Percentiles rank a stretch among this genome's conserved stretches.
These are phyloP conservation scores for Priceomyces haplophilus DNA, from an alignment of 805 yeast species.

Conservation along the genomic window DNA sequence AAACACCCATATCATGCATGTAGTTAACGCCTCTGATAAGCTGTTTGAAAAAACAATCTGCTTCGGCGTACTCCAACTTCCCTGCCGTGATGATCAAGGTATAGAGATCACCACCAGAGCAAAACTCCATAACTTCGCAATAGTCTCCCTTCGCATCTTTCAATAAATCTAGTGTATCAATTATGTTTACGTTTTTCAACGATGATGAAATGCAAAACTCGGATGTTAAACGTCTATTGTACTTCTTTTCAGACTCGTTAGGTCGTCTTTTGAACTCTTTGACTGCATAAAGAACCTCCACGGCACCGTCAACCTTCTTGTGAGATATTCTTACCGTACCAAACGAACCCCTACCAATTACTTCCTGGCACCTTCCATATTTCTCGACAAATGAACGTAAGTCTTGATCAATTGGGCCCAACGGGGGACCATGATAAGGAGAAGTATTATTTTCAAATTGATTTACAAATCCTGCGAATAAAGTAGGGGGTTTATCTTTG, in stretches of 20 bases:
- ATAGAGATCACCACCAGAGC: slow-evolving; percentile 79
- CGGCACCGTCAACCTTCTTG: slow-evolving; percentile 45
- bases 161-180: slow-evolving; percentile 70
- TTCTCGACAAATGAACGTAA: slow-evolving; percentile 71
- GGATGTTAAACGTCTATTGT: slow-evolving; percentile 68
- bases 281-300: slow-evolving; percentile 72
- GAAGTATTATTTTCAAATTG: slow-evolving; percentile 45
- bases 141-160: slow-evolving; percentile 81
- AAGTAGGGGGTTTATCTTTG: slow-evolving; percentile 56
- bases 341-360: slow-evolving; percentile 89
- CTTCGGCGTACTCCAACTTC: slow-evolving; percentile 76
- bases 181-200: slow-evolving; percentile 73
- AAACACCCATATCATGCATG: slow-evolving; percentile 88
- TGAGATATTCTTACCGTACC: slow-evolving; percentile 92
- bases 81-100: slow-evolving; percentile 72
- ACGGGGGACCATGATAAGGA: slow-evolving; percentile 20
- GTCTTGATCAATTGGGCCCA: slow-evolving; percentile 25
- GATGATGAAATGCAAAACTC: slow-evolving; percentile 83
- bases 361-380: slow-evolving; percentile 93
- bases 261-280: slow-evolving; percentile 72
- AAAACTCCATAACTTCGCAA: slow-evolving; percentile 82
- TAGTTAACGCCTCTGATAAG: slow-evolving; percentile 77
- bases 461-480: slow-evolving; percentile 62
- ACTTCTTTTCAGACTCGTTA: slow-evolving; percentile 61
- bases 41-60: slow-evolving; percentile 89